Conservation (phyloP, 2,329 filamentous ascomycete species). For the Camptophora hylomeconis region DNA sequence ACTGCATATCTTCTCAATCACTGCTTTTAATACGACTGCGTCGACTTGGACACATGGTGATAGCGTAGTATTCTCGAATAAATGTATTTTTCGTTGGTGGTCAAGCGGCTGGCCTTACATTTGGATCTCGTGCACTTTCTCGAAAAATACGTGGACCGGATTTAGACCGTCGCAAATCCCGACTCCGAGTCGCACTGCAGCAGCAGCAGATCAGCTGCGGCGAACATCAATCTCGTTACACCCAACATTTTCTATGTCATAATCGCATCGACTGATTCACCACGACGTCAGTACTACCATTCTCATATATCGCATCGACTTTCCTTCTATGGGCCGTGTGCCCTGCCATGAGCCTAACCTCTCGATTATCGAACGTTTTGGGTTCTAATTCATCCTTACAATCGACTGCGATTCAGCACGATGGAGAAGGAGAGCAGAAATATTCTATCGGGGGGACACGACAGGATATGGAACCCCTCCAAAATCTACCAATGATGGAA, state of each 20-base stretch:
- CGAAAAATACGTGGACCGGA: too few relatives aligned
- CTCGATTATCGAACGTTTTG: conserved; percentile 40
- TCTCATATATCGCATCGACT: too few relatives aligned
- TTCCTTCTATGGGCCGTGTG: conserved; percentile 10
- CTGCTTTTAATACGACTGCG: too few relatives aligned
- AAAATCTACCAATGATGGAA: conserved; percentile 12
- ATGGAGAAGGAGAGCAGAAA: conserved; percentile 12
- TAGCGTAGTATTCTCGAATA: too few relatives aligned
- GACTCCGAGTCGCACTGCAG: conserved; percentile 1
- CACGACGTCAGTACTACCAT: too few relatives aligned
- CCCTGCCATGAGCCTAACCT: conserved; percentile 45
- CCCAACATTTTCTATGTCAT: background rate
- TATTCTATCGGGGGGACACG: conserved; percentile 14
- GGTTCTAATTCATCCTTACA: conserved; percentile 24
- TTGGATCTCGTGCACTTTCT: too few relatives aligned
- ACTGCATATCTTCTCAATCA: too few relatives aligned
- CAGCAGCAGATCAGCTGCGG: background rate
- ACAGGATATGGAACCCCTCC: conserved; percentile 16
- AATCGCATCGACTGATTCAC: too few relatives aligned
- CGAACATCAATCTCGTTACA: conserved; percentile 2
- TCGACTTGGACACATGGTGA: too few relatives aligned
- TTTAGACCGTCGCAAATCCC: background rate
- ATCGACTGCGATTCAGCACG: conserved; percentile 12
- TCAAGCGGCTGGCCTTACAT: too few relatives aligned
- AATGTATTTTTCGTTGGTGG: too few relatives aligned